A percentile compares a stretch with the other conserved stretches of the same genome.
phyloP scores from a whole-genome alignment of 495 filamentous ascomycete species.

The Geoglossum glabrum region DNA sequence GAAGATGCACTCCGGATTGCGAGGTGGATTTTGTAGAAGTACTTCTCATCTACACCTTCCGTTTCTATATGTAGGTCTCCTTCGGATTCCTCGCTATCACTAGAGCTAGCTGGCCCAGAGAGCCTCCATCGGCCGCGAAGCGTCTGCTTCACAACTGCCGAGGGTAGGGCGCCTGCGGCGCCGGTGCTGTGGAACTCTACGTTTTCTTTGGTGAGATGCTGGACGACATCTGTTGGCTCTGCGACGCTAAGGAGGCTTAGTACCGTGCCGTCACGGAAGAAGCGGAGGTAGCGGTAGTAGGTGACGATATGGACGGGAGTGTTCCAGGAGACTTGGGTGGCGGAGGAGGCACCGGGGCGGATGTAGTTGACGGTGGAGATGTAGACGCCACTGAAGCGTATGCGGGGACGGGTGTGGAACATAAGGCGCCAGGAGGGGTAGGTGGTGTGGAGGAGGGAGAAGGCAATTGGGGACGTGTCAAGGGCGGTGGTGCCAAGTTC shows the following conservation, averaged over 20 bases:
- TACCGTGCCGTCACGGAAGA: slow-evolving; percentile 74
- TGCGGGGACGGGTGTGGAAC: slow-evolving; percentile 62
- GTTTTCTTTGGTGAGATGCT: slow-evolving; percentile 22
- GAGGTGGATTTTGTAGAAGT: slow-evolving; percentile 64
- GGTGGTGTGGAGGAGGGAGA: slow-evolving; percentile 18
- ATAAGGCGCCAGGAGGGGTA: slow-evolving; percentile 36
- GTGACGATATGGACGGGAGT: slow-evolving; percentile 89
- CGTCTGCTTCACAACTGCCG: slow-evolving; percentile 35
- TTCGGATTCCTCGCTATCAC: slow-evolving; percentile 23
- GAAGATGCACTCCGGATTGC: slow-evolving; percentile 35
- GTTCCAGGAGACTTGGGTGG: slow-evolving; percentile 43
- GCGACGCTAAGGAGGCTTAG: slow-evolving; percentile 58
- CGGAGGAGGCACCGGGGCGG: slow-evolving; percentile 47
- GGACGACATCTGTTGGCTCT: slow-evolving; percentile 56
- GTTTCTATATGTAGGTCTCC: slow-evolving; percentile 70
- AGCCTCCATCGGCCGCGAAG: slow-evolving; percentile 42
- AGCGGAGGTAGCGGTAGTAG: slow-evolving; percentile 89
- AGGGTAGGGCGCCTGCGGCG: slow-evolving; percentile 14
- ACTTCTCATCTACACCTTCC: slow-evolving; percentile 55
- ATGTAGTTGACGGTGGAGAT: slow-evolving; percentile 93
- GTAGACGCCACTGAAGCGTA: slow-evolving; percentile 88
- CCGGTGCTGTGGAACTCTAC: slow-evolving; percentile 16
- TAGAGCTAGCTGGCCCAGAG: slow-evolving; percentile 10
- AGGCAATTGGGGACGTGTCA: slow-evolving; percentile 7
- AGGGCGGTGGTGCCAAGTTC: slow-evolving; percentile 18